Conservation (phyloP, 164 flowering plant genomes). For the Stephania cephalantha region DNA sequence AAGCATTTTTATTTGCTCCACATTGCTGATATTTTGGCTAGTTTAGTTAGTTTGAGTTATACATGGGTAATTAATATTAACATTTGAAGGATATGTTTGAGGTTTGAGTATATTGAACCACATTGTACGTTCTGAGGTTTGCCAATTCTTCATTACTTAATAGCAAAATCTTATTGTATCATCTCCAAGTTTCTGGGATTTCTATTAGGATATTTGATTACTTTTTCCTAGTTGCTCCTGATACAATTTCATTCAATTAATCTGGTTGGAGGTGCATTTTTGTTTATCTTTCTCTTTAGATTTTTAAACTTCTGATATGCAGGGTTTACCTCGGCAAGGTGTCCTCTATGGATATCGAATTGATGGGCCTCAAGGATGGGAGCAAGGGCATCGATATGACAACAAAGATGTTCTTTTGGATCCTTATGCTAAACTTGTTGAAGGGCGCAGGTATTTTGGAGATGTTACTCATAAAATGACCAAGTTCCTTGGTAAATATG, state of each 20-base stretch:
- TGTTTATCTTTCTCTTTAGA: background rate
- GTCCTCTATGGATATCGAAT: constrained; percentile 87
- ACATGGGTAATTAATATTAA: no score
- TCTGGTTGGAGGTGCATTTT: background rate
- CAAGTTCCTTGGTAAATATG: constrained; percentile 74
- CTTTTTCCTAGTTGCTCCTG: background rate
- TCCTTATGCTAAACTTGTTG: constrained; percentile 89
- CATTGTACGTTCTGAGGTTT: background rate
- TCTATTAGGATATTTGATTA: background rate
- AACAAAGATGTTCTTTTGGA: constrained; percentile 59
- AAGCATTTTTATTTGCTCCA: background rate
- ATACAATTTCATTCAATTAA: background rate
- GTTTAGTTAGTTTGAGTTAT: background rate
- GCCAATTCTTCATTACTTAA: background rate
- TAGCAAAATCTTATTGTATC: background rate
- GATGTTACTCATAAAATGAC: constrained; percentile 50
- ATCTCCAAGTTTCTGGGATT: background rate
- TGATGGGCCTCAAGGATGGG: constrained; percentile 80
- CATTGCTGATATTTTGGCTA: background rate
- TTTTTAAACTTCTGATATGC: background rate
- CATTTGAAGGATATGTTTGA: background rate
- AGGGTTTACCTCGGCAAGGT: constrained; percentile 70
- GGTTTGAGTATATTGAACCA: background rate
- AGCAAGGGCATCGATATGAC: constrained; percentile 92
- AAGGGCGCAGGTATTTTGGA: constrained; percentile 78